Evolutionary conservation across 768 basidiomycete species (phyloP), one percentile per base, ranked within the genome.

Genomic region (Xerocomus spinulosus): DNA sequence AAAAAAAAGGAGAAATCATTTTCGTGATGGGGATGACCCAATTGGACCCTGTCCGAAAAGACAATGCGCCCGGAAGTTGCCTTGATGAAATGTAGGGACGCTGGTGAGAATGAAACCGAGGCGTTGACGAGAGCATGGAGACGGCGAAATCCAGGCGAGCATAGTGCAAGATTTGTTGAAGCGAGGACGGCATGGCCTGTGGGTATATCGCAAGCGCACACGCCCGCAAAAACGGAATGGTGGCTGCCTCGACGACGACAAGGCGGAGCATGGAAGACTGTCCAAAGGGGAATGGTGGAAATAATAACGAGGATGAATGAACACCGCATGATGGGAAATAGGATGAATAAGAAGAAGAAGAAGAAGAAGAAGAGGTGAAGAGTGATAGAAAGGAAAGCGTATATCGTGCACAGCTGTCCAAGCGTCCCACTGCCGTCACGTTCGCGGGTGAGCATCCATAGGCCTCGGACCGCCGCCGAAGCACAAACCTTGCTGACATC

Each of bases 361-460:
- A 52, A 53, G 51, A 51, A 44, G 49, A 28, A 28, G 26, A 48
- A 47, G 47, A 43, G 2, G 46, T 26, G 37, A 33, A 29, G 42
- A 50, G 41, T 5, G 45, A 60, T 38, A 39, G 45, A 57, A 52
- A 60, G 53, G 60, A 58, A 59, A 59, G 40, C 5, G 26, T 51
- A 48, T 23, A 58, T 53, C 54, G 56, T 63, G 57, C 53, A 49
- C 43, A n/a, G n/a, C 54, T 45, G 51, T 48, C 52, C 40, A 53
- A 61, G 55, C 18, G 57, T 59, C 59, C 54, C 54, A 60, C 56
- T 63, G 61, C 56, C 50, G 42, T 61, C 50, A 60, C 25, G 42
- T 50, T 24, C 29, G 50, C 40, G 32, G 30, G 42, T 52, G 51
- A 60, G 58, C 21, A 38, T 24, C 18, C 26, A 28, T 42, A 55